These are phyloP conservation scores for Fusarium equiseti DNA, from an alignment of 2,329 filamentous ascomycete genomes.

Conservation along the genomic window DNA sequence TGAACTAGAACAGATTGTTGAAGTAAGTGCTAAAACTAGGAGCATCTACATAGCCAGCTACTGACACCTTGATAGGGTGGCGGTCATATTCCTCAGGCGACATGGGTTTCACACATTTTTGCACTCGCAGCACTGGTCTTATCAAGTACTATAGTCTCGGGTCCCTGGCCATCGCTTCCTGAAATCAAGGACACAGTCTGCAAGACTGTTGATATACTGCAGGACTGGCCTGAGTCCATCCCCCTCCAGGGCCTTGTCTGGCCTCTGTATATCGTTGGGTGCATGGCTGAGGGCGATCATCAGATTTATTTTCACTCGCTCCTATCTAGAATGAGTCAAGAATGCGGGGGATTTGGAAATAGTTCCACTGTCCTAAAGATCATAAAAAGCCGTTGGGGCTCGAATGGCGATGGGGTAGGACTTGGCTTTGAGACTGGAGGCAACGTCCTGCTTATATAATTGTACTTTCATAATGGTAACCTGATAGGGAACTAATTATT, in stretches of 20 bases:
- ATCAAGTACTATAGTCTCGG: background rate
- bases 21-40: background rate
- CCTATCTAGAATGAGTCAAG: background rate
- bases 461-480: too few species aligned
- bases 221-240: background rate
- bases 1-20: background rate
- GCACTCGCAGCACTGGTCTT: background rate
- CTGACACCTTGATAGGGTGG: fast-evolving
- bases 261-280: background rate
- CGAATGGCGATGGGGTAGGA: background rate
- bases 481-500: too few species aligned
- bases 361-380: background rate
- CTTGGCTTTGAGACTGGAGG: background rate
- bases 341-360: background rate
- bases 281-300: background rate
- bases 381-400: background rate
- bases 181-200: background rate
- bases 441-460: background rate
- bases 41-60: background rate
- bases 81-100: background rate
- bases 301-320: background rate
- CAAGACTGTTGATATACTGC: background rate
- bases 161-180: background rate
- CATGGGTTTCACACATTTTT: background rate
- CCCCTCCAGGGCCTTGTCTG: background rate